Conservation (phyloP, 129 eudicot genomes). For the Ambrosia artemisiifolia region DNA sequence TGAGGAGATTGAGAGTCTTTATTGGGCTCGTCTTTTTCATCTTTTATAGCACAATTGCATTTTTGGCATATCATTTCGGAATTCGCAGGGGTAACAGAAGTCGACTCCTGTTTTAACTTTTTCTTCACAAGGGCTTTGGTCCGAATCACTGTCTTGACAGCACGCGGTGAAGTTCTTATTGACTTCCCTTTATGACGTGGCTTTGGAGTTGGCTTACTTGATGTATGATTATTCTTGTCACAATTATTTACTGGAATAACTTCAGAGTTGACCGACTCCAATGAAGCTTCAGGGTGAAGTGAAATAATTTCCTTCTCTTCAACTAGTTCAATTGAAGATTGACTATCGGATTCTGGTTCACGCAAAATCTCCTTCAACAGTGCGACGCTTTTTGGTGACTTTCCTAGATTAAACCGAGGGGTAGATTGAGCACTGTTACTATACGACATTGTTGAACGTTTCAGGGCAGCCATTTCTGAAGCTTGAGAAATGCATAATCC, state of each 20-base stretch:
- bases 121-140: constrained; percentile 52
- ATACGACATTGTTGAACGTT: constrained; percentile 46
- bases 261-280: constrained; percentile 31
- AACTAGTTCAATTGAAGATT: constrained; percentile 21
- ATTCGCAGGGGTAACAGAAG: constrained; percentile 26
- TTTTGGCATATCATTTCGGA: constrained; percentile 61
- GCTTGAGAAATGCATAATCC: constrained; percentile 95
- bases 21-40: constrained; percentile 28
- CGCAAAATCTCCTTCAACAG: constrained; percentile 25
- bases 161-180: constrained; percentile 41
- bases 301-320: constrained; percentile 27
- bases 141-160: constrained; percentile 52
- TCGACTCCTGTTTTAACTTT: constrained; percentile 44
- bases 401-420: constrained; percentile 33
- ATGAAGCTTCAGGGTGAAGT: constrained; percentile 18
- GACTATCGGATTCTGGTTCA: constrained; percentile 31
- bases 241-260: constrained; percentile 29
- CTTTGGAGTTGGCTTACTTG: constrained; percentile 46
- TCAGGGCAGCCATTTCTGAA: constrained; percentile 90
- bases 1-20: constrained; percentile 23
- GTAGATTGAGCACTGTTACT: constrained; percentile 40
- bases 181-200: constrained; percentile 47
- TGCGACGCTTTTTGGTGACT: constrained; percentile 5
- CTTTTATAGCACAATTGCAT: constrained; percentile 70
- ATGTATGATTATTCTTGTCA: constrained; percentile 21